These are phyloP conservation scores for Microcos paniculata DNA, from an alignment of 345 rosid species.

Conservation along the genomic window DNA sequence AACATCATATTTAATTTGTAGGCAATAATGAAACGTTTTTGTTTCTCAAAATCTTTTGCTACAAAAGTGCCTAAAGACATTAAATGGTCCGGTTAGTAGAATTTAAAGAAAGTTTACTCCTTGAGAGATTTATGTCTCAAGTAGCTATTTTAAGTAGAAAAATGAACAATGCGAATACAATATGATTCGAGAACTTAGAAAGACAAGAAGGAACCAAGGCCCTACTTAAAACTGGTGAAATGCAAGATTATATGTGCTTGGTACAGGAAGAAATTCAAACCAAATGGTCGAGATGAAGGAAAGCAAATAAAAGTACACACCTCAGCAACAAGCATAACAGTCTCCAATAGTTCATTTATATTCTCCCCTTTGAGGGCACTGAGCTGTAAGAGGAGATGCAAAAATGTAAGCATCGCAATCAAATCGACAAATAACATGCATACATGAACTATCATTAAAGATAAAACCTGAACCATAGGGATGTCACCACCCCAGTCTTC, in stretches of 20 bases:
- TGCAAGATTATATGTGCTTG: not conserved
- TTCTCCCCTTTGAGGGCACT: constrained; percentile 96
- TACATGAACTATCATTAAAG: constrained; percentile 17
- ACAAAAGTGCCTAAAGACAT: not conserved
- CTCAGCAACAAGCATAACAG: constrained; percentile 98
- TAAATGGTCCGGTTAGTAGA: not conserved
- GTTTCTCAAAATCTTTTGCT: not conserved
- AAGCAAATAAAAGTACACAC: constrained; percentile 37
- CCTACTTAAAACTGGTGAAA: not conserved
- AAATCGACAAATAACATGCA: constrained; percentile 22
- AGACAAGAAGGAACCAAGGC: not conserved
- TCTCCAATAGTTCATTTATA: constrained; percentile 83
- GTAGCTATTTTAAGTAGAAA: not conserved
- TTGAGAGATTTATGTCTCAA: not conserved
- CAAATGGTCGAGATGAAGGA: not conserved
- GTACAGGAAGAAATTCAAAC: constrained; percentile 10
- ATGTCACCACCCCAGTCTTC: constrained; percentile 98
- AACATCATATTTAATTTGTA: too few relatives aligned
- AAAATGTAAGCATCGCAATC: constrained; percentile 24
- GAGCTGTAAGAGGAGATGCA: constrained; percentile 54
- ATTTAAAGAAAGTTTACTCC: not conserved
- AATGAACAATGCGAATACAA: not conserved
- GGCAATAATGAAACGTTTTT: not conserved
- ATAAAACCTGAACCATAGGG: constrained; percentile 91
- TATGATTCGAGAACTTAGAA: not conserved